Evolutionary conservation across 345 rosid genomes (phyloP).

Genomic region (Aegle marmelos): DNA sequence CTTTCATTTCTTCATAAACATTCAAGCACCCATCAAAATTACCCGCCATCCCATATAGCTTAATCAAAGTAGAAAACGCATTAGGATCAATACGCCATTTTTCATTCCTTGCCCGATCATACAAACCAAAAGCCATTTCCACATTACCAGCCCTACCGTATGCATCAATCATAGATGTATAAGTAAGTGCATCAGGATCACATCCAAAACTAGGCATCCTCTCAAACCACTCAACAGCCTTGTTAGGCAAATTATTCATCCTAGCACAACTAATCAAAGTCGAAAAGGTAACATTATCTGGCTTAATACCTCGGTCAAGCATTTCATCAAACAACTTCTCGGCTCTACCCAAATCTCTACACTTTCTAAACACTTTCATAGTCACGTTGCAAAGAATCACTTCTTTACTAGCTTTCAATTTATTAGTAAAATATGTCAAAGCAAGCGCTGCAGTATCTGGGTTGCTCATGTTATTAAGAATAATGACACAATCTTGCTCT

Average conservation of each 20-base stretch:
- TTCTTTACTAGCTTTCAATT: constrained; percentile 39
- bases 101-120: constrained; percentile 86
- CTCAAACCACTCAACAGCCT: constrained; percentile 90
- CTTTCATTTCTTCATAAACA: constrained; percentile 94
- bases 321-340: constrained; percentile 77
- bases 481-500: constrained; percentile 79
- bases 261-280: constrained; percentile 78
- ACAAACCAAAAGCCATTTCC: constrained; percentile 75
- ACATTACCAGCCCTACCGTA: constrained; percentile 76
- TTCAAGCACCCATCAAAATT: constrained; percentile 92
- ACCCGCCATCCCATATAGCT: constrained; percentile 50
- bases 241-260: constrained; percentile 47
- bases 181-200: constrained; percentile 66
- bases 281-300: constrained; percentile 71
- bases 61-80: constrained; percentile 73
- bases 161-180: constrained; percentile 73
- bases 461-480: constrained; percentile 80
- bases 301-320: constrained; percentile 63
- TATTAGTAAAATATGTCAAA: constrained; percentile 46
- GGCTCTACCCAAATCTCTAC: constrained; percentile 53
- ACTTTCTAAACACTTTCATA: constrained; percentile 65
- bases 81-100: constrained; percentile 72
- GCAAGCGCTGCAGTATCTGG: constrained; percentile 57
- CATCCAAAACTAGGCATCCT: constrained; percentile 66
- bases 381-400: constrained; percentile 81